A percentile compares a stretch with the other conserved stretches of the same genome.
Conservation (phyloP, 1,139 yeast genomes). For the Protomyces inouyei region DNA sequence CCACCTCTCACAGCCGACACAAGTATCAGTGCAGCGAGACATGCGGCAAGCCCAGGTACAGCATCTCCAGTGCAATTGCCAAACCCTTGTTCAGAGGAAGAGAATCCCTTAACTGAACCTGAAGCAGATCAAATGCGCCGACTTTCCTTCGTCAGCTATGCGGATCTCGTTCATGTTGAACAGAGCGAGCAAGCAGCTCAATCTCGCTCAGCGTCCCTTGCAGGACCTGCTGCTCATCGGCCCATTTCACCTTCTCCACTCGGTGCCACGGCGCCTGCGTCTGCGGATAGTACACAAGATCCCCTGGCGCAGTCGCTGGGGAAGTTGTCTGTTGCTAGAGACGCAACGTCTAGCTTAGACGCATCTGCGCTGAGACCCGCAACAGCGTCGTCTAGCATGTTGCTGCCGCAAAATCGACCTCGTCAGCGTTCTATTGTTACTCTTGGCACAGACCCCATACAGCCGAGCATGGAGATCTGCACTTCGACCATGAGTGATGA, state of each 20-base stretch:
- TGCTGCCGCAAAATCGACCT: not conserved
- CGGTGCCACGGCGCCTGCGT: not conserved
- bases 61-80: constrained; percentile 5
- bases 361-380: not conserved
- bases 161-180: constrained; percentile 25
- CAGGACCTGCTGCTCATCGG: not conserved
- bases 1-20: not conserved
- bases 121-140: constrained; percentile 8
- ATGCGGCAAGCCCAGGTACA: not conserved
- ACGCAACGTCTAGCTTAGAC: not conserved
- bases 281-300: not conserved
- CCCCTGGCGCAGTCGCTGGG: not conserved
- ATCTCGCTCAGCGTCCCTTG: not conserved
- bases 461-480: constrained; percentile 7
- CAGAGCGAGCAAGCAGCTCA: constrained; percentile 19
- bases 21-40: not conserved
- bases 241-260: not conserved
- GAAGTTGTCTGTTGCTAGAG: not conserved
- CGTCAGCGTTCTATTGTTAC: constrained; percentile 17
- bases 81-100: constrained; percentile 25
- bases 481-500: constrained; percentile 21
- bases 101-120: constrained; percentile 6
- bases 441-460: not conserved
- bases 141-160: constrained; percentile 27
- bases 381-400: not conserved